Evolutionary conservation across 1,139 yeast genomes (phyloP), one percentile per base, ranked within the genome.

Genomic region (Blastobotrys serpentis): DNA sequence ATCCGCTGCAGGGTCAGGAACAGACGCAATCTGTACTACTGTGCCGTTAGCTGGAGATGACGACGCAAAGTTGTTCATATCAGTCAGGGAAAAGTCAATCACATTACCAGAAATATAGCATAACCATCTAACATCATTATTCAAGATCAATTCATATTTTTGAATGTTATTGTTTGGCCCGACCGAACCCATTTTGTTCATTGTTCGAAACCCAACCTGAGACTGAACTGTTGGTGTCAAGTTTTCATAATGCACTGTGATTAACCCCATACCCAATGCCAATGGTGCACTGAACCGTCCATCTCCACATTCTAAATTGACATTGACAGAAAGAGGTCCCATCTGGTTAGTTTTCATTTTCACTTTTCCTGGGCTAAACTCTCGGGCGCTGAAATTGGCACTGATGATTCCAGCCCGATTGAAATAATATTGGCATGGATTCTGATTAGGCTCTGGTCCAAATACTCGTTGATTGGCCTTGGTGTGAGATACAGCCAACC

Each of bases 231-330:
- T 62, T 0, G 88, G 82, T 46, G 71, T 72, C 61, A 82, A 68
- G 0, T 92, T 94, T 52, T 77, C 71, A 62, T 85, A 86, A 25
- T 82, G 67, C 18, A 79, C 85, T 11, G 87, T 78, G 3, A 80
- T 76, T 57, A 83, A 78, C 14, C 95, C 95, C 84, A 83, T 83
- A 52, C 95, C 95, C 62, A 81, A 84, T 17, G 74, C 78, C 42
- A 79, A 54, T 1, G 82, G 81, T 34, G 64, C 55, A 11, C 49
- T 46, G 34, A 71, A 55, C 33, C 83, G 85, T 19, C 74, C 69
- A 39, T 84, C 63, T 21, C 74, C 69, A 1, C 89, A 84, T 7
- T 71, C 71, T 33, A 83, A 67, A 52, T 74, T 74, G 33, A 72
- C 68, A 54, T 84, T 84, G 2, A 81, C 70, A 1, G 85, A 81